Conservation (phyloP, 176 grass and related monocot species). For the Triticum urartu region DNA sequence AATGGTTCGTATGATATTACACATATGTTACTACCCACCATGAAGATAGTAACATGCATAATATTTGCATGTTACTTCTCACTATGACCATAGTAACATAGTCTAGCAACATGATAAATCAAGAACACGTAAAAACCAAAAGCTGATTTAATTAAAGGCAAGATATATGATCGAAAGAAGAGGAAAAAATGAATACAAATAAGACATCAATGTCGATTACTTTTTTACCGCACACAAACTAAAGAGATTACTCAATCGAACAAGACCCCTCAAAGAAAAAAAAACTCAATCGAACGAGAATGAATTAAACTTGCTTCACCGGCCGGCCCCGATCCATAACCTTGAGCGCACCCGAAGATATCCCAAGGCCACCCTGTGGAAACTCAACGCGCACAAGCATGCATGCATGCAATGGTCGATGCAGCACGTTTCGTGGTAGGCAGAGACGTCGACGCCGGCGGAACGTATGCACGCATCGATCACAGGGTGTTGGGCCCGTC, state of each 20-base stretch:
- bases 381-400: neutral
- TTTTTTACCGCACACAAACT: neutral
- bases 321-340: neutral
- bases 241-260: conserved; percentile 19
- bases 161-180: neutral
- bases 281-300: neutral
- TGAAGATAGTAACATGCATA: too few relatives aligned
- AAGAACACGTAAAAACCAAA: neutral
- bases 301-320: neutral
- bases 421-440: neutral
- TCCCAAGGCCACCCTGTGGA: neutral
- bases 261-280: neutral
- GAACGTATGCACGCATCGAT: neutral
- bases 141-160: neutral
- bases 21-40: too few relatives aligned
- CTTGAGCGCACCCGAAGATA: neutral
- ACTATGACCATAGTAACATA: too few relatives aligned
- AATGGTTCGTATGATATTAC: too few relatives aligned
- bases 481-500: conserved; percentile 35
- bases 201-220: neutral
- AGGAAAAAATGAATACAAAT: neutral
- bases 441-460: neutral
- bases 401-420: neutral
- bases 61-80: too few relatives aligned
- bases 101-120: too few relatives aligned